Percentiles rank a stretch among this genome's conserved stretches.
Conservation (phyloP, 306 rosid genomes). For the Prunus mongolica region DNA sequence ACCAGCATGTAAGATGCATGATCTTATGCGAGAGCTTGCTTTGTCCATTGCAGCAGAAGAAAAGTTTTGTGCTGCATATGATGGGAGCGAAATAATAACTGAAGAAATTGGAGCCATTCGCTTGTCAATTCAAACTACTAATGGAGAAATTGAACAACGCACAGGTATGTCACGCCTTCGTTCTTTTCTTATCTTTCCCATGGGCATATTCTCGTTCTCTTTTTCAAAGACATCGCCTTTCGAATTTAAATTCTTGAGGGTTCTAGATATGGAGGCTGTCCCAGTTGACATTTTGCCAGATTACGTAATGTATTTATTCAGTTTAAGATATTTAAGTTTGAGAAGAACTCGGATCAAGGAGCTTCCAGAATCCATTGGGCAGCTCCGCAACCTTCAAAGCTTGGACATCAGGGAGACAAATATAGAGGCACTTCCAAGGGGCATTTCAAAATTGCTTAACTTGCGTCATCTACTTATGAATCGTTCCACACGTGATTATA, state of each 20-base stretch:
- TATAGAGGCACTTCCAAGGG: slow-evolving; percentile 4
- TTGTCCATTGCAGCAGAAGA: background rate
- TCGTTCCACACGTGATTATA: no score
- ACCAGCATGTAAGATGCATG: slow-evolving; percentile 22
- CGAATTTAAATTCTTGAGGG: slow-evolving; percentile 1
- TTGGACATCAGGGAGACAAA: background rate
- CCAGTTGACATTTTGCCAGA: no score
- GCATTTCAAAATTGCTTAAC: background rate
- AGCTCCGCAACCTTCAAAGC: background rate
- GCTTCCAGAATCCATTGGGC: no score
- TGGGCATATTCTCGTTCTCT: background rate
- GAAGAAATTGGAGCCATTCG: background rate
- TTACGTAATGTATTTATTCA: no score
- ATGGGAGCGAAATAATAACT: background rate
- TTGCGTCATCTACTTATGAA: background rate
- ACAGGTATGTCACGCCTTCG: no score
- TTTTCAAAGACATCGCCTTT: background rate
- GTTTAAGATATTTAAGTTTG: no score
- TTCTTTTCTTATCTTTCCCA: background rate
- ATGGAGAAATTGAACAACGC: background rate
- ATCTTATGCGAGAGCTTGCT: slow-evolving; percentile 22
- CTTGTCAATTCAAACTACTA: background rate
- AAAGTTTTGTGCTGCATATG: background rate
- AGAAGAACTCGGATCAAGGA: no score
- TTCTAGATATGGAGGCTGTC: no score